phyloP scores from a whole-genome alignment of 495 filamentous ascomycete species.

The Podospora pseudoanserina region DNA sequence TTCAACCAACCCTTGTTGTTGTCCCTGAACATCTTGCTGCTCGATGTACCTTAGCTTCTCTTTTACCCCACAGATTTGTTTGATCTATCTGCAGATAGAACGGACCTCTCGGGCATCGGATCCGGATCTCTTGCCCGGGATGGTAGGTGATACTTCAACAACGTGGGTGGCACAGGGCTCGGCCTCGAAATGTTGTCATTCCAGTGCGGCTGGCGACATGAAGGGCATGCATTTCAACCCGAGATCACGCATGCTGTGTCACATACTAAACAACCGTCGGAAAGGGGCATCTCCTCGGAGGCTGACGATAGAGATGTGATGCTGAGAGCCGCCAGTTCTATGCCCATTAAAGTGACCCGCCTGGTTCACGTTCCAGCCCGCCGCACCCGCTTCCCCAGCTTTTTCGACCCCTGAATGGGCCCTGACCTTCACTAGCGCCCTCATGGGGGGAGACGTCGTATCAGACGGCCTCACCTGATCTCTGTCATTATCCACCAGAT shows the following conservation, averaged over 20 bases:
- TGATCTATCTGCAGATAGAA: background rate
- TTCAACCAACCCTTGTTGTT: background rate
- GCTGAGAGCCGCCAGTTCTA: background rate
- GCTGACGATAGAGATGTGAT: background rate
- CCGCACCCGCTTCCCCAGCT: slow-evolving; percentile 4
- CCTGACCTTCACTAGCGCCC: background rate
- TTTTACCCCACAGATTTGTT: background rate
- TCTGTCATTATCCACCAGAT: background rate
- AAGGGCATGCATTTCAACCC: background rate
- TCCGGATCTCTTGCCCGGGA: background rate
- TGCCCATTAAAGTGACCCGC: background rate
- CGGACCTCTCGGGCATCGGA: background rate
- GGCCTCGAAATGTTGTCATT: background rate
- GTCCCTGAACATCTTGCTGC: background rate
- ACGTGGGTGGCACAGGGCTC: background rate
- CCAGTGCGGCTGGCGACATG: background rate
- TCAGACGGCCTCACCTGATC: slow-evolving; percentile 5
- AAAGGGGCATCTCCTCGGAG: slow-evolving; percentile 1
- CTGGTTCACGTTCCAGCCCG: background rate
- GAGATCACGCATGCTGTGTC: slow-evolving; percentile 4
- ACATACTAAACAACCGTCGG: background rate
- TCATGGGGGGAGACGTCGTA: background rate
- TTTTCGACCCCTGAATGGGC: background rate
- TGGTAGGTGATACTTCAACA: background rate
- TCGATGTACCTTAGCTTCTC: background rate